These are phyloP conservation scores for Rubia peregrina DNA, from an alignment of 305 asterid genomes.

Conservation along the genomic window DNA sequence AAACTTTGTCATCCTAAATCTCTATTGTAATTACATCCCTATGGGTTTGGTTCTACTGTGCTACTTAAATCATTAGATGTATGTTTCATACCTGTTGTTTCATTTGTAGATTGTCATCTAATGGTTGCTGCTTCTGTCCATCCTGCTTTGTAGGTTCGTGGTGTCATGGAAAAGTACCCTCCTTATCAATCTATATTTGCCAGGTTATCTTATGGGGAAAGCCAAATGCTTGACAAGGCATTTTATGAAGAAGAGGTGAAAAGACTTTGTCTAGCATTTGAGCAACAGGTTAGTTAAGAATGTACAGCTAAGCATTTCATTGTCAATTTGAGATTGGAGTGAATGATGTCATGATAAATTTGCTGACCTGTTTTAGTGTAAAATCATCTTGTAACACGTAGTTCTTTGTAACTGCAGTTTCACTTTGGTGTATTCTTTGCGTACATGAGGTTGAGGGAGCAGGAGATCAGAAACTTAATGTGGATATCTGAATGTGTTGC, in stretches of 20 bases:
- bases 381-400: not conserved
- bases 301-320: not conserved
- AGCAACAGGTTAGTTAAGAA: conserved; percentile 75
- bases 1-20: not conserved
- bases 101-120: not conserved
- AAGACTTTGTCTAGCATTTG: conserved; percentile 90
- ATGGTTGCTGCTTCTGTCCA: not conserved
- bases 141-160: conserved; percentile 62
- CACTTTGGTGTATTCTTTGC: conserved; percentile 92
- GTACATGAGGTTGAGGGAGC: conserved; percentile 93
- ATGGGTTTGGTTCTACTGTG: too few relatives aligned
- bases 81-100: not conserved
- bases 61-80: not conserved
- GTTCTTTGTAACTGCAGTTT: conserved; percentile 51
- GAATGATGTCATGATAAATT: not conserved
- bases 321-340: not conserved
- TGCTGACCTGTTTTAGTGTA: not conserved
- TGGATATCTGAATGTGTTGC: conserved; percentile 99
- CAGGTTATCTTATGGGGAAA: conserved; percentile 88
- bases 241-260: conserved; percentile 97
- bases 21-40: not conserved
- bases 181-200: conserved; percentile 84
- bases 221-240: conserved; percentile 99
- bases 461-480: conserved; percentile 98
- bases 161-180: conserved; percentile 89